phyloP scores from a whole-genome alignment of 2,329 filamentous ascomycete species.

The Chalara sp. region DNA sequence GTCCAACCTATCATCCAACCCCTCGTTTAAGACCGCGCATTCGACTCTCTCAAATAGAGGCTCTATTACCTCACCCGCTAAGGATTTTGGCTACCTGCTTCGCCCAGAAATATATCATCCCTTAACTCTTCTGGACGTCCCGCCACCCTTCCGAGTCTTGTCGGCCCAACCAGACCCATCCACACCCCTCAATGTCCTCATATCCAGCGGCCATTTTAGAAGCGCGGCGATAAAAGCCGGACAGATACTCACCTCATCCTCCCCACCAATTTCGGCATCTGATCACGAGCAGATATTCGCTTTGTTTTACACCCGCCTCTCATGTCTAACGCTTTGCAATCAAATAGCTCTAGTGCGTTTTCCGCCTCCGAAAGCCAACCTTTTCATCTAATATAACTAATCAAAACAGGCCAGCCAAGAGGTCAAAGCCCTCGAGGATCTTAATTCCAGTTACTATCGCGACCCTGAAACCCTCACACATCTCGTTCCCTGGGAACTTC shows the following conservation, averaged over 20 bases:
- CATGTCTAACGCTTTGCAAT: conserved; percentile 68
- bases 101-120: conserved; percentile 78
- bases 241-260: conserved; percentile 49
- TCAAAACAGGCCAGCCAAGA: conserved; percentile 62
- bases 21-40: conserved; percentile 22
- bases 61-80: conserved; percentile 32
- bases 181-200: conserved; percentile 60
- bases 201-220: conserved; percentile 71
- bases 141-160: conserved; percentile 62
- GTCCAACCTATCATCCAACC: conserved; percentile 18
- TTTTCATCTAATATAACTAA: conserved; percentile 38
- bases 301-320: conserved; percentile 73
- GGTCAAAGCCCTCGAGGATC: conserved; percentile 55
- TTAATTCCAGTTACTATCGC: conserved; percentile 49
- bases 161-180: conserved; percentile 55
- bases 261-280: conserved; percentile 33
- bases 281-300: conserved; percentile 65
- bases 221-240: conserved; percentile 65
- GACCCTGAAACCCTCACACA: conserved; percentile 49
- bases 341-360: no score
- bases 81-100: conserved; percentile 76
- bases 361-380: no score
- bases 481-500: conserved; percentile 80
- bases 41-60: conserved; percentile 21
- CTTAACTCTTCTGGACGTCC: conserved; percentile 56